These are phyloP conservation scores for Aaosphaeria arxii DNA, from an alignment of 2,329 filamentous ascomycete genomes.

Conservation along the genomic window DNA sequence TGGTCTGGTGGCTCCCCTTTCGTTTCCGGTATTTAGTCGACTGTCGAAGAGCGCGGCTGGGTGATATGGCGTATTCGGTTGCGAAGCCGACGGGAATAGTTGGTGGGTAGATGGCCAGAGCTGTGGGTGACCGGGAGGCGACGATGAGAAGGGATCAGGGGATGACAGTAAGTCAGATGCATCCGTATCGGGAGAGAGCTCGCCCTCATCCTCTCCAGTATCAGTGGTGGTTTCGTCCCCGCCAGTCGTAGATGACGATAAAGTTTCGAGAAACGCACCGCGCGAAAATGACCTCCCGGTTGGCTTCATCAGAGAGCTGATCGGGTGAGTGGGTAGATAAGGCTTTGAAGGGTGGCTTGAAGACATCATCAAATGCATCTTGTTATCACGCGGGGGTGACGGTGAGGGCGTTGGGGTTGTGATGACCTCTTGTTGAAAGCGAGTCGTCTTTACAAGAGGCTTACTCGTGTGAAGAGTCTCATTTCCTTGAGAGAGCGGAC, in stretches of 20 bases:
- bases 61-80: constrained; percentile 22
- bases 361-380: background rate
- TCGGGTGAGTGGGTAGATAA: constrained; percentile 13
- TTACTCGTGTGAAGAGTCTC: constrained; percentile 13
- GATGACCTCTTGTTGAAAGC: constrained; percentile 17
- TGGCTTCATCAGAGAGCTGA: constrained; percentile 3
- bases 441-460: constrained; percentile 19
- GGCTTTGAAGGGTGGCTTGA: constrained; percentile 4
- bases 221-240: constrained; percentile 26
- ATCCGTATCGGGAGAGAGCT: constrained; percentile 27
- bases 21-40: constrained; percentile 23
- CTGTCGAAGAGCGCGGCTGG: constrained; percentile 12
- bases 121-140: constrained; percentile 14
- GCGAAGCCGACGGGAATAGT: constrained; percentile 24
- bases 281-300: constrained; percentile 3
- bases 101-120: constrained; percentile 25
- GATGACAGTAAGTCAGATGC: constrained; percentile 30
- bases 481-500: constrained; percentile 26
- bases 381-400: background rate
- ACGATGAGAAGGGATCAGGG: constrained; percentile 27
- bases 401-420: constrained; percentile 12
- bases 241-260: constrained; percentile 28
- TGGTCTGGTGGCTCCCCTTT: constrained; percentile 17
- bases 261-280: constrained; percentile 12
- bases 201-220: constrained; percentile 12